Evolutionary conservation across 2,329 filamentous ascomycete species (phyloP).

Genomic region (Geosmithia flava): DNA sequence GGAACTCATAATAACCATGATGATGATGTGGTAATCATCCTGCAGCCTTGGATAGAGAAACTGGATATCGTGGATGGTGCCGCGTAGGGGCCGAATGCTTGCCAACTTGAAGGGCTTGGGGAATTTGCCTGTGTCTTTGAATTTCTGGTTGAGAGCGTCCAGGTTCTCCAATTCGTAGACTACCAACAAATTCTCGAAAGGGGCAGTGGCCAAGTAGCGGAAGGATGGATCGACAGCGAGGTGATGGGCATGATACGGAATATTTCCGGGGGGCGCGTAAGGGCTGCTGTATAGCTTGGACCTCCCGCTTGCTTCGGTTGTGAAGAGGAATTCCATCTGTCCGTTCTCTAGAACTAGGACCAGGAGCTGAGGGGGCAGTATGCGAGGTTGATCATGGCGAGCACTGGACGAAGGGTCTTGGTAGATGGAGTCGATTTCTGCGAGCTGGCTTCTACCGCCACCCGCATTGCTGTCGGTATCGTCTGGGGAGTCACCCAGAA

Average conservation of each 20-base stretch:
- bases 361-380: constrained; percentile 65
- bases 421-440: background rate
- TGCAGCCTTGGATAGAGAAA: constrained; percentile 64
- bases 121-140: constrained; percentile 28
- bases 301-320: constrained; percentile 23
- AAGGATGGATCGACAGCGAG: constrained; percentile 71
- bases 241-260: constrained; percentile 47
- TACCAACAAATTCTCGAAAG: constrained; percentile 57
- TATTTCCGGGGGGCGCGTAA: constrained; percentile 15
- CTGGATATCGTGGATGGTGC: constrained; percentile 73
- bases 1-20: constrained; percentile 50
- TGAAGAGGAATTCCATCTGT: constrained; percentile 66
- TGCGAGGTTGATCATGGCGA: background rate
- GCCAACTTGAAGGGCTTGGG: constrained; percentile 40
- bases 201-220: constrained; percentile 55
- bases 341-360: constrained; percentile 64
- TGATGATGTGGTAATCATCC: constrained; percentile 60
- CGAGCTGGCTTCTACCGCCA: background rate
- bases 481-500: constrained; percentile 46
- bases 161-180: constrained; percentile 57
- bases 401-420: constrained; percentile 11
- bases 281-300: constrained; percentile 8
- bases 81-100: constrained; percentile 40
- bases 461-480: background rate
- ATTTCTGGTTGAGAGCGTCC: constrained; percentile 36